Evolutionary conservation across 2,329 filamentous ascomycete species (phyloP).

Genomic region (Talaromyces sp.): DNA sequence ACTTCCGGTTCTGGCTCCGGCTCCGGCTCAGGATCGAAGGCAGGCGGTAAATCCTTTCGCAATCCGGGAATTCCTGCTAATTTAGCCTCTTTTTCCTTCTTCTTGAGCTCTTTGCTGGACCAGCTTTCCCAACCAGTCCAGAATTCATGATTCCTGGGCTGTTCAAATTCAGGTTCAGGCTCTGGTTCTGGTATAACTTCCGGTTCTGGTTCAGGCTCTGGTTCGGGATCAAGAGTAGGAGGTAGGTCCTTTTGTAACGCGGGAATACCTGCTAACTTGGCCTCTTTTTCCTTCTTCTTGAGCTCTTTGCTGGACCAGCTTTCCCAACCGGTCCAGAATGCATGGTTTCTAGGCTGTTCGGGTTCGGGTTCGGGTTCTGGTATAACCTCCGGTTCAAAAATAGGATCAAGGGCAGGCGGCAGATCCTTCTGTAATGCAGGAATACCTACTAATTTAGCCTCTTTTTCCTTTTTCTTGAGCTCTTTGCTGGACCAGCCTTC

Average conservation of each 20-base stretch:
- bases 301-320: constrained; percentile 17
- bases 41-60: neutral
- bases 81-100: constrained; percentile 39
- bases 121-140: constrained; percentile 16
- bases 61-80: constrained; percentile 19
- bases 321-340: constrained; percentile 15
- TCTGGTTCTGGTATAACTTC: neutral
- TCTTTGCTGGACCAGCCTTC: neutral
- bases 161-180: constrained; percentile 17
- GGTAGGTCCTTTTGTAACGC: constrained; percentile 16
- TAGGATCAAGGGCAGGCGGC: neutral
- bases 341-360: constrained; percentile 19
- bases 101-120: constrained; percentile 18
- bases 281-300: constrained; percentile 40
- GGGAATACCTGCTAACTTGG: constrained; percentile 17
- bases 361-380: constrained; percentile 4
- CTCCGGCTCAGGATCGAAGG: constrained; percentile 10
- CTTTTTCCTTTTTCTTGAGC: constrained; percentile 10
- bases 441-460: constrained; percentile 8
- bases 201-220: neutral
- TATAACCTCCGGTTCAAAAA: neutral
- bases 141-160: constrained; percentile 12
- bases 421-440: constrained; percentile 21
- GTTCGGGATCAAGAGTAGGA: constrained; percentile 9
- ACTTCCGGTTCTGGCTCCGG: constrained; percentile 8